Evolutionary conservation across 306 rosid species (phyloP), one percentile per base, ranked within the genome.

Genomic region (Medicago lupulina): DNA sequence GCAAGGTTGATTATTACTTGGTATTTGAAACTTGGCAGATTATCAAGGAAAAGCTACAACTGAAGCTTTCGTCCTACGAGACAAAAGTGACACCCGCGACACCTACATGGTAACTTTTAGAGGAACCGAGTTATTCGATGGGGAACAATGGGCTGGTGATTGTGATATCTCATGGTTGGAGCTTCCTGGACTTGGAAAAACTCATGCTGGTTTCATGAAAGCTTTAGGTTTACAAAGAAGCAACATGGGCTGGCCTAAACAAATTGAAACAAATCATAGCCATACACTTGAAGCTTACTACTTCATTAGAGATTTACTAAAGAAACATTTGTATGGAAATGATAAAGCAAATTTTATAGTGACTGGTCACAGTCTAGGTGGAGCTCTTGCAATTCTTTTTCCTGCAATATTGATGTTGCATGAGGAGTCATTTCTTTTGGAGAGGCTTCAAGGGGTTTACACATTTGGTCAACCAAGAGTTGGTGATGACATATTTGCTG

Each of bases 401-500:
- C 80, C 88, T 0, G 54, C 87, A 0, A 43, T 87, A 34, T 64
- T 86, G 63, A 71, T 85, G 5, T n/a, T 86, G 55, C 97, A 89
- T 43, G 75, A 76, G 0, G 94, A 89, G 62, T 67, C 67, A 2
- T 65, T 71, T 76, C 69, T 89, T 63, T 21, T 87, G 67, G 76
- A 86, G 79, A 84, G 83, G 44, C 71, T 89, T 15, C 86, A 87
- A 53, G 94, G 91, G n/a, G 88, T 91, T 10, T 86, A 91, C 67
- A 91, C 91, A 12, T 91, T 86, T 79, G 97, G 92, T 12, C 92
- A 89, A 76, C 97, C 94, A 7, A 83, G 95, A 67, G 89, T 89
- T 46, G 95, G 97, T 16, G 87, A 86, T 28, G 12, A 34, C 25
- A 57, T 9, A 1, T 91, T 81, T 55, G 86, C 86, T 0, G 50